These are phyloP conservation scores for Oryza longistaminata DNA, from an alignment of 176 grass and related monocot species.

Conservation along the genomic window DNA sequence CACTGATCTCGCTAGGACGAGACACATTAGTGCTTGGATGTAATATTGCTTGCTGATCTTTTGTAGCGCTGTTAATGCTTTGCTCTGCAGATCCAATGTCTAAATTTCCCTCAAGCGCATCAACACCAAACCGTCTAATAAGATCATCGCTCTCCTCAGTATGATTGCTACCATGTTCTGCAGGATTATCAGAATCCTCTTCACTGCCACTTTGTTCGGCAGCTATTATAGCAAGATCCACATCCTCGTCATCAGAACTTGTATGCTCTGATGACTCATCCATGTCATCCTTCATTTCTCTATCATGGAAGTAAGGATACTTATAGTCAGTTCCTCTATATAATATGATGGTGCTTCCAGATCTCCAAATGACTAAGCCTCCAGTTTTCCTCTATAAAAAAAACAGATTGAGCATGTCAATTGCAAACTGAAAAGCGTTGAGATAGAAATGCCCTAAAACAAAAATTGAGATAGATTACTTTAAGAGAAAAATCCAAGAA, in stretches of 20 bases:
- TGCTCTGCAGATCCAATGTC: neutral
- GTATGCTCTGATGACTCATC: constrained; percentile 40
- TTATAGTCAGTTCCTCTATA: constrained; percentile 84
- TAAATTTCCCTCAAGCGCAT: neutral
- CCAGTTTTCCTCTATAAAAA: constrained; percentile 83
- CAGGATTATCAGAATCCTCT: constrained; percentile 22
- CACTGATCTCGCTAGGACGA: constrained; percentile 18
- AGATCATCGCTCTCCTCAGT: neutral
- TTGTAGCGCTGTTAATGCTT: constrained; percentile 15
- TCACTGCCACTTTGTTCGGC: neutral
- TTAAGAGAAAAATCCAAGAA: neutral
- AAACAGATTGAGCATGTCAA: constrained; percentile 23
- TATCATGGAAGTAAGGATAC: constrained; percentile 70
- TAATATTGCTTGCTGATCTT: constrained; percentile 34
- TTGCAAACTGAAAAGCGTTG: neutral
- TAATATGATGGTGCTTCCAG: constrained; percentile 80
- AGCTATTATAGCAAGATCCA: constrained; percentile 19
- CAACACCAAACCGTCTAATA: constrained; percentile 25
- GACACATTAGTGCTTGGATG: constrained; percentile 1
- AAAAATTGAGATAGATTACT: neutral
- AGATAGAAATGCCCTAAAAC: constrained; percentile 10
- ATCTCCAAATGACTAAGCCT: constrained; percentile 92
- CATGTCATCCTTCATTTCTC: constrained; percentile 25
- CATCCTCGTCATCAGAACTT: constrained; percentile 34
- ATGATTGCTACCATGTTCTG: constrained; percentile 20